Evolutionary conservation across 768 basidiomycete genomes (phyloP).

Genomic region (Phylloporus scabripes): DNA sequence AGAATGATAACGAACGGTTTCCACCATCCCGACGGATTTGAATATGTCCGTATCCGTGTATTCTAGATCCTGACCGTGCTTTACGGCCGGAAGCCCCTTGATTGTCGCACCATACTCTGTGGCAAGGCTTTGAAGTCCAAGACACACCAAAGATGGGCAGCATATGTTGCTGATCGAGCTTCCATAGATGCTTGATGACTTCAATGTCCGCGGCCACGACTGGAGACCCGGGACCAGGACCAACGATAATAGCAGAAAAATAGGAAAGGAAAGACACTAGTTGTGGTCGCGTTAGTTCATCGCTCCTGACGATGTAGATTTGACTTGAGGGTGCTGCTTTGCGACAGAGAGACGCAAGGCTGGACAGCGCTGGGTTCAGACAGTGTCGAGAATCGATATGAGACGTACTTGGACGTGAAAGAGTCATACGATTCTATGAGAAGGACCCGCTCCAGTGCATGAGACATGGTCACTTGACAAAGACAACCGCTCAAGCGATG

Average conservation of each 20-base stretch:
- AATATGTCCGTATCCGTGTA: conserved; percentile 62
- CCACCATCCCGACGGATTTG: conserved; percentile 44
- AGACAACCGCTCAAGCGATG: conserved; percentile 71
- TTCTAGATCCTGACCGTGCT: conserved; percentile 69
- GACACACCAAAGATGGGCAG: conserved; percentile 79
- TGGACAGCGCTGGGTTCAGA: conserved; percentile 23
- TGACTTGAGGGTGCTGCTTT: conserved; percentile 54
- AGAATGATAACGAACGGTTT: conserved; percentile 78
- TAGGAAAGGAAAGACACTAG: conserved; percentile 49
- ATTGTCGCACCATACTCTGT: conserved; percentile 58
- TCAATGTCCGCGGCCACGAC: conserved; percentile 58
- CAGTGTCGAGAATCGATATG: not conserved
- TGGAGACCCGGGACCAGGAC: conserved; percentile 80
- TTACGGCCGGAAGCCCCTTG: conserved; percentile 59
- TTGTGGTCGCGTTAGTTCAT: conserved; percentile 45
- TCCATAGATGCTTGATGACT: conserved; percentile 67
- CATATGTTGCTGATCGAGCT: conserved; percentile 42
- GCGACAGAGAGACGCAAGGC: conserved; percentile 68
- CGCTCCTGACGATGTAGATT: conserved; percentile 72
- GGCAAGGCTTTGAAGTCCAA: conserved; percentile 74
- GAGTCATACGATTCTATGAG: conserved; percentile 84
- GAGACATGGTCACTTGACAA: conserved; percentile 21
- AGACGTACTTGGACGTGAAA: conserved; percentile 80
- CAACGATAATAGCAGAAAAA: conserved; percentile 68
- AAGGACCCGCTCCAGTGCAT: conserved; percentile 46